phyloP scores from a whole-genome alignment of 1,284 basidiomycete species.

The Caloboletus firmus region DNA sequence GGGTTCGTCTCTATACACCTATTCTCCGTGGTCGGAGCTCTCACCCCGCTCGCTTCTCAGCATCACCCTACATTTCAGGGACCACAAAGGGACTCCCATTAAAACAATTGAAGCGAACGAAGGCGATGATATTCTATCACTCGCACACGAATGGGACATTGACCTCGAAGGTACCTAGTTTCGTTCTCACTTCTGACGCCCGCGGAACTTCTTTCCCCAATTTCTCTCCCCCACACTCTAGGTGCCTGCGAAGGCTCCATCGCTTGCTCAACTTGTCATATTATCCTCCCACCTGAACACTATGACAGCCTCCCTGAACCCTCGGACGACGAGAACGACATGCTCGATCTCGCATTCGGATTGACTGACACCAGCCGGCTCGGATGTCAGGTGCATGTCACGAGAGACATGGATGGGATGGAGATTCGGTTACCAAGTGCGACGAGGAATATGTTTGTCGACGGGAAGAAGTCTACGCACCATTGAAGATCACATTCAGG shows the following conservation, averaged over 20 bases:
- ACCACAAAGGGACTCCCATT: constrained; percentile 79
- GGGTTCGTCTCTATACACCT: constrained; percentile 52
- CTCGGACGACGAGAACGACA: constrained; percentile 96
- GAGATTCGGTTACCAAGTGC: constrained; percentile 86
- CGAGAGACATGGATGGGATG: constrained; percentile 83
- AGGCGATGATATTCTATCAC: constrained; percentile 87
- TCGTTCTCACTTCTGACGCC: neutral
- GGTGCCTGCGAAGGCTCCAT: constrained; percentile 96
- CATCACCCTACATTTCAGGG: constrained; percentile 87
- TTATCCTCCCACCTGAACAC: constrained; percentile 81
- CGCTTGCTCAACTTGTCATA: constrained; percentile 97
- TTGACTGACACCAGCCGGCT: constrained; percentile 89
- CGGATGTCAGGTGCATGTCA: constrained; percentile 84
- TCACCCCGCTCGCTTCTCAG: constrained; percentile 41
- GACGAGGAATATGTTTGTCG: constrained; percentile 97
- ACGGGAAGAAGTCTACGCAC: constrained; percentile 59
- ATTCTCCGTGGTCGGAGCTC: neutral
- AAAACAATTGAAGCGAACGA: constrained; percentile 92
- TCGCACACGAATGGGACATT: constrained; percentile 96
- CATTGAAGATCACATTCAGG: constrained; percentile 32
- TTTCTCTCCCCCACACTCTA: constrained; percentile 32
- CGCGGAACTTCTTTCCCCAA: neutral
- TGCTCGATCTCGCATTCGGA: constrained; percentile 98
- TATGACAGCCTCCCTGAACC: constrained; percentile 90
- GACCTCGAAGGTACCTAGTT: constrained; percentile 85